Base-by-base conservation (phyloP, 139 green algal species). In the Coelastrella sp. region DNA sequence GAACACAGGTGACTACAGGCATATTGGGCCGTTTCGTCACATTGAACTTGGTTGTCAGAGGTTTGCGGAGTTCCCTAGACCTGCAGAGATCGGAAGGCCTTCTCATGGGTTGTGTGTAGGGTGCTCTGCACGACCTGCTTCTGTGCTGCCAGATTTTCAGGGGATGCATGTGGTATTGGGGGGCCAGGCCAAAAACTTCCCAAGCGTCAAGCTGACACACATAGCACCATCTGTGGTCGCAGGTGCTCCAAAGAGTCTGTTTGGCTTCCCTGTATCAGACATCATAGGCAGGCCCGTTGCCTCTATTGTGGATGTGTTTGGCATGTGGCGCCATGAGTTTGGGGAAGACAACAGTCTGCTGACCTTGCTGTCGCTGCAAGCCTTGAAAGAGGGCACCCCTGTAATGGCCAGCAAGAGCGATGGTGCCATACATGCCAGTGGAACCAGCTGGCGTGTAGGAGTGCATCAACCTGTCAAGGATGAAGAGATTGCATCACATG, bases 381-480 rank as follows among this genome's bases (percentile, higher is more conserved):
- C 65, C 16, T 47, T 87, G 61, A 65, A 16, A 11, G 65, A 78
- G 23, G 13, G 17, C 58, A 71, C 11, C 64, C 16, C 16, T 4
- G 78, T 6, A 13, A 4, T 17, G n/a, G 74, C 22, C 5, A 65
- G 47, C 77, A 64, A 58, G n/a, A 80, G 7, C 58, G 74, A n/a
- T 5, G 56, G 11, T n/a, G 47, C 19, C 10, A 17, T 22, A 47
- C 71, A 77, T 17, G 23, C 22, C 74, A 80, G 32, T 64, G 47
- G 78, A 17, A 19, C 11, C 16, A 32, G 16, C 19, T 87, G 82
- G 82, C 82, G 82, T 13, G 82, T 79, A 6, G 82, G 82, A 17
- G 82, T 87, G 82, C 82, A 87, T 56, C 4, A 64, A 64, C 82
- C 82, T 57, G 65, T 78, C 11, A 54, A 61, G 14, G 80, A 86